Conservation (phyloP, 2,329 filamentous ascomycete species). For the Chaetomium olivaceum region DNA sequence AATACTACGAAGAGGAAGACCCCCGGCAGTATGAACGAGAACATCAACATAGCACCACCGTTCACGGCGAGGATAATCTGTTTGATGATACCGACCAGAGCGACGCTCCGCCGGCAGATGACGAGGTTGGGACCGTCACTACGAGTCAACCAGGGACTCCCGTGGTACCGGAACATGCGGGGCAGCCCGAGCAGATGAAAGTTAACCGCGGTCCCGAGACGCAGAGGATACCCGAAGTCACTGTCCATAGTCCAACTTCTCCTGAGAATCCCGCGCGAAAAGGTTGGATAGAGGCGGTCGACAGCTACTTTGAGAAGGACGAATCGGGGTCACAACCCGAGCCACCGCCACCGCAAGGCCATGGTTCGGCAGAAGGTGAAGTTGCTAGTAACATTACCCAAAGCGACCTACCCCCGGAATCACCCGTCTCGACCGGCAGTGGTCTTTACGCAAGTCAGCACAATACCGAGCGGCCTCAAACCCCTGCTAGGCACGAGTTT, state of each 20-base stretch:
- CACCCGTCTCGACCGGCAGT: constrained; percentile 2
- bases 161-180: neutral
- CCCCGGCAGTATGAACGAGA: constrained; percentile 21
- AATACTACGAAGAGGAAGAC: neutral
- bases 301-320: constrained; percentile 12
- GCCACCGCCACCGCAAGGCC: neutral
- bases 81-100: constrained; percentile 35
- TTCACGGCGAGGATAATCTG: constrained; percentile 39
- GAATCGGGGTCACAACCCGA: constrained; percentile 5
- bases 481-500: constrained; percentile 22
- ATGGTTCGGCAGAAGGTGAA: too few species aligned
- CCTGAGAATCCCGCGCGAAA: neutral
- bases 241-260: neutral
- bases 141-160: neutral
- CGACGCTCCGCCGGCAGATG: neutral
- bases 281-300: constrained; percentile 15
- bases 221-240: neutral
- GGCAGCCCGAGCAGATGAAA: neutral
- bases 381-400: neutral
- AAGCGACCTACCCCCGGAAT: constrained; percentile 9
- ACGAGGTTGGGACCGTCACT: neutral
- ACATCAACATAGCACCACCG: constrained; percentile 38
- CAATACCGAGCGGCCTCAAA: constrained; percentile 30
- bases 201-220: neutral
- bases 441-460: constrained; percentile 36